Evolutionary conservation across 768 basidiomycete genomes (phyloP), one percentile per base, ranked within the genome.

Genomic region (Pleurotus djamor): DNA sequence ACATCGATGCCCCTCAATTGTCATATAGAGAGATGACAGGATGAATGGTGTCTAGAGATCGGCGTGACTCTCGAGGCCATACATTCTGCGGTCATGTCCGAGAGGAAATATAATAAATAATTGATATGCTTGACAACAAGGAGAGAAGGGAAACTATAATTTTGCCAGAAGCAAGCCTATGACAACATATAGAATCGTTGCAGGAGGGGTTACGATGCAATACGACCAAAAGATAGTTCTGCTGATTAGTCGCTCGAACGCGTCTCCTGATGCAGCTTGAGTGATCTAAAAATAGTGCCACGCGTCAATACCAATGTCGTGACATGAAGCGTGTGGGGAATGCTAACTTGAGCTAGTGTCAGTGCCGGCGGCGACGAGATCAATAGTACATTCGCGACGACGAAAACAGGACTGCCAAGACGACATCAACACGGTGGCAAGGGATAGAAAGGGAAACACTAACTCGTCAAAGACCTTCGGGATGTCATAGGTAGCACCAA

Each of bases 221-320:
- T 96, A 98, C 2, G 89, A 82, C 93, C 94, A 95, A 70, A 94
- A 94, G 60, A 98, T 92, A 0, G 96, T 98, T 56, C 92, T 83
- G 60, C 87, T 89, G 70, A 97, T 90, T 37, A 98, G 80, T 1
- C 94, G 80, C 74, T 98, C 96, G 68, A 98, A 98, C 0, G 92
- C 87, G 66, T 92, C 92, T 2, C 92, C 91, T 0, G 67, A 88
- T 1, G 88, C 90, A 0, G 91, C 88, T 69, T 93, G 90, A 0
- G 94, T 93, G 66, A 95, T 92, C 79, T 91, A 54, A 17, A 43
- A 48, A 21, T 5, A 28, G n/a, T 51, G 66, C 17, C 62, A 21
- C 12, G 37, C 50, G 17, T 33, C 21, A 17, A 49, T 21, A 14
- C n/a, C n/a, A n/a, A n/a, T n/a, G n/a, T n/a, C n/a, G n/a, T n/a